A percentile compares a stretch with the other conserved stretches of the same genome.
These are phyloP conservation scores for Rhizophlyctis rosea DNA, from an alignment of 192 early-diverging fungal species.

Conservation along the genomic window DNA sequence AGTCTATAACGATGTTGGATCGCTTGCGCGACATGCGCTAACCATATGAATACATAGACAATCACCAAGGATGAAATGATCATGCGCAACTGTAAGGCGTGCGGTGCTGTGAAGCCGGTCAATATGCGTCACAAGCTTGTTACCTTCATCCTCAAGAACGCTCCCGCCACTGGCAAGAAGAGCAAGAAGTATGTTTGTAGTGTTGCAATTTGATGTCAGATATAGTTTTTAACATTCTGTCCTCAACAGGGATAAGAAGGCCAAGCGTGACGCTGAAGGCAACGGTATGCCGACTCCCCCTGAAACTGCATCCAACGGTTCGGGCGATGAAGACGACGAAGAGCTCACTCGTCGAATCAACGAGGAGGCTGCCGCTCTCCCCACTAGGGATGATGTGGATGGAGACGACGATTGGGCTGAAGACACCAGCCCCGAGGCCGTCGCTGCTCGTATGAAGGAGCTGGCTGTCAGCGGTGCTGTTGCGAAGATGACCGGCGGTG, in stretches of 20 bases:
- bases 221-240: background rate
- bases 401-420: constrained; percentile 71
- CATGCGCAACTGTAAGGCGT: constrained; percentile 84
- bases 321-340: constrained; percentile 58
- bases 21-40: too few species aligned
- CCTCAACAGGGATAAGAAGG: constrained; percentile 18
- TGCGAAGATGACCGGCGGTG: constrained; percentile 44
- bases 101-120: constrained; percentile 75
- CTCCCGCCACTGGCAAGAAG: constrained; percentile 53
- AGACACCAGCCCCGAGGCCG: constrained; percentile 77
- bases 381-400: constrained; percentile 51
- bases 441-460: constrained; percentile 69
- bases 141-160: constrained; percentile 90
- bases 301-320: constrained; percentile 41
- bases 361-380: constrained; percentile 62
- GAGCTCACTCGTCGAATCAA: constrained; percentile 66
- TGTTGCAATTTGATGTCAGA: background rate
- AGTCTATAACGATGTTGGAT: constrained; percentile 11
- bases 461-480: constrained; percentile 50
- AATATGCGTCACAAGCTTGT: constrained; percentile 88
- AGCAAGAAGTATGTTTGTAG: constrained; percentile 13
- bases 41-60: too few species aligned
- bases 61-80: constrained; percentile 56
- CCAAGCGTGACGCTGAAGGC: constrained; percentile 10
- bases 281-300: constrained; percentile 34